phyloP scores from a whole-genome alignment of 805 yeast species.

The Wickerhamomyces bovis region DNA sequence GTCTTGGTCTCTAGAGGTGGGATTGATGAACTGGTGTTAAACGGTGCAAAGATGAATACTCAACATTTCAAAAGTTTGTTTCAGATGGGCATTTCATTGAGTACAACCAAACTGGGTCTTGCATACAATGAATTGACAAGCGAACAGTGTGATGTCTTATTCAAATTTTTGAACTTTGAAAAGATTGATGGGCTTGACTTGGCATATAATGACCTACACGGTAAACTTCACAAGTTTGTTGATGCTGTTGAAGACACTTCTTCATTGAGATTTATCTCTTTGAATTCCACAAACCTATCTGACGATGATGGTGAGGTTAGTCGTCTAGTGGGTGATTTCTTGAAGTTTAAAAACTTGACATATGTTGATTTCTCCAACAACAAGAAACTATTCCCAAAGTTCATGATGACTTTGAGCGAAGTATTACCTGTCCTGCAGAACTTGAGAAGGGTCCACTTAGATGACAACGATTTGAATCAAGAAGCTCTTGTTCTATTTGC shows the following conservation, averaged over 20 bases:
- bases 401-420: slow-evolving; percentile 46
- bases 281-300: slow-evolving; percentile 59
- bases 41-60: slow-evolving; percentile 66
- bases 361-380: slow-evolving; percentile 79
- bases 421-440: slow-evolving; percentile 64
- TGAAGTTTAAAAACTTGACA: slow-evolving; percentile 52
- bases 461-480: slow-evolving; percentile 54
- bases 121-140: slow-evolving; percentile 67
- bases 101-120: slow-evolving; percentile 63
- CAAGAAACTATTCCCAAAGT: slow-evolving; percentile 57
- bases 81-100: slow-evolving; percentile 50
- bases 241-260: slow-evolving; percentile 21
- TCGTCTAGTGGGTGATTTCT: slow-evolving; percentile 38
- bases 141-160: slow-evolving; percentile 52
- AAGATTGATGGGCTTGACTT: slow-evolving; percentile 67
- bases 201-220: slow-evolving; percentile 68
- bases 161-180: slow-evolving; percentile 47
- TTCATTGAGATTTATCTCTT: slow-evolving; percentile 43
- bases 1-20: slow-evolving; percentile 72
- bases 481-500: slow-evolving; percentile 57
- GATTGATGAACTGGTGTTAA: slow-evolving; percentile 70
- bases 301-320: slow-evolving; percentile 26
- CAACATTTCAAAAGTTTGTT: slow-evolving; percentile 57
- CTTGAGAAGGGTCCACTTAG: slow-evolving; percentile 63
- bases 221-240: slow-evolving; percentile 26